phyloP scores from a whole-genome alignment of 139 green algal species.

The Dunaliella sp. region DNA sequence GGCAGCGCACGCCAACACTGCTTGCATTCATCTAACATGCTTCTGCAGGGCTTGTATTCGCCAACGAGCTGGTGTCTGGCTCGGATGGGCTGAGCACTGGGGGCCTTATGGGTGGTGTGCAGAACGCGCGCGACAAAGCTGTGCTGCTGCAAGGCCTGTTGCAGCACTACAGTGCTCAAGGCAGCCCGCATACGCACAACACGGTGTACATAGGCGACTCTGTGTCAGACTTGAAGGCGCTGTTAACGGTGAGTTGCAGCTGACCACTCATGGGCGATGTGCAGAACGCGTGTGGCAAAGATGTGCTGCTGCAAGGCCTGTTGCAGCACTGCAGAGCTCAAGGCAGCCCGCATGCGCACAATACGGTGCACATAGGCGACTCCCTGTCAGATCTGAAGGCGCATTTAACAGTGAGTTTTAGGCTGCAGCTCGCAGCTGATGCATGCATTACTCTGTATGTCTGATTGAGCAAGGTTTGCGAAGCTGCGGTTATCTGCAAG shows the following conservation, averaged over 20 bases:
- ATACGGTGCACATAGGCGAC: constrained; percentile 54
- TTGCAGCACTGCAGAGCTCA: not conserved
- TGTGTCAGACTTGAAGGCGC: constrained; percentile 39
- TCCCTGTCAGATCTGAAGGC: constrained; percentile 48
- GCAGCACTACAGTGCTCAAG: not conserved
- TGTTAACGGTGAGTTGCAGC: constrained; percentile 44
- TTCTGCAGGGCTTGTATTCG: constrained; percentile 26
- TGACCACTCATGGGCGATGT: constrained; percentile 34
- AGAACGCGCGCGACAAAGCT: constrained; percentile 63
- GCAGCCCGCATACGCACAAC: not conserved
- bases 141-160: not conserved
- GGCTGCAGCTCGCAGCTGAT: constrained; percentile 31
- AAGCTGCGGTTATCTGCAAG: no score
- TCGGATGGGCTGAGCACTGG: constrained; percentile 42
- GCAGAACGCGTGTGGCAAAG: constrained; percentile 63
- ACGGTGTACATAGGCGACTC: constrained; percentile 60
- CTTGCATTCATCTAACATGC: no score
- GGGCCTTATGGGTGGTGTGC: constrained; percentile 26
- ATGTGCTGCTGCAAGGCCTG: not conserved
- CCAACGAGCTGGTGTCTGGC: constrained; percentile 60
- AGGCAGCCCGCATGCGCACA: not conserved
- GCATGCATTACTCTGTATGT: no score
- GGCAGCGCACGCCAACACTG: no score
- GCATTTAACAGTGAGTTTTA: constrained; percentile 39
- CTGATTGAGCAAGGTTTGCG: no score